These are phyloP conservation scores for Solanum okadae DNA, from an alignment of 257 asterid species.

Conservation along the genomic window DNA sequence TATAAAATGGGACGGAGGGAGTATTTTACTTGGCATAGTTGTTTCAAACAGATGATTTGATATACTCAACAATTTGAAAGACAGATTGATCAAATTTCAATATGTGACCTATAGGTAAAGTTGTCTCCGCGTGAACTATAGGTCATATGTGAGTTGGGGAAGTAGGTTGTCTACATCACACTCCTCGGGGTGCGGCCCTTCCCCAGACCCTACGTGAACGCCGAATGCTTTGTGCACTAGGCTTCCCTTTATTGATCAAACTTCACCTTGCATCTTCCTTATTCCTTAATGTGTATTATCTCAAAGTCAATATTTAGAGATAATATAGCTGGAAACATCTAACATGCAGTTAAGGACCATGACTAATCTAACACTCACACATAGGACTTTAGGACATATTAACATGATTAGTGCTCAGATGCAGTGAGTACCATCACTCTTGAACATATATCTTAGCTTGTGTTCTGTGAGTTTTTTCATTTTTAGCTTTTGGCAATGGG, in stretches of 20 bases:
- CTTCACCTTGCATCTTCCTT: not conserved
- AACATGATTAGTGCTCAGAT: not conserved
- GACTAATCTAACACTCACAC: not conserved
- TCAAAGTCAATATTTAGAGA: not conserved
- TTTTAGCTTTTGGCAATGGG: not conserved
- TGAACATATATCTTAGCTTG: not conserved
- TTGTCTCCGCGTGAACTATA: not conserved
- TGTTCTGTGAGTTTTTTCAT: not conserved
- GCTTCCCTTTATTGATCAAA: not conserved
- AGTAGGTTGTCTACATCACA: not conserved
- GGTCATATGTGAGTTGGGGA: not conserved
- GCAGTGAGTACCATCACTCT: not conserved
- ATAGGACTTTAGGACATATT: not conserved
- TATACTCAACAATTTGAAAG: not conserved
- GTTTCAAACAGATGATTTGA: not conserved
- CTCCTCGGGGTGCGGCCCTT: not conserved
- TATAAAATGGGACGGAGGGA: too few relatives aligned
- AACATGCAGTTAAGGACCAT: not conserved
- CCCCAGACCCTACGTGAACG: not conserved
- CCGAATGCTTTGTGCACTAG: not conserved
- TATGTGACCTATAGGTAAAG: not conserved
- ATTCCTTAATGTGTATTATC: not conserved
- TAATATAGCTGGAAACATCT: not conserved
- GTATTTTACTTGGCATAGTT: not conserved
- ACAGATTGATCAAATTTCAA: not conserved